These are phyloP conservation scores for Neofusicoccum sp. DNA, from an alignment of 2,329 filamentous ascomycete genomes.

Conservation along the genomic window DNA sequence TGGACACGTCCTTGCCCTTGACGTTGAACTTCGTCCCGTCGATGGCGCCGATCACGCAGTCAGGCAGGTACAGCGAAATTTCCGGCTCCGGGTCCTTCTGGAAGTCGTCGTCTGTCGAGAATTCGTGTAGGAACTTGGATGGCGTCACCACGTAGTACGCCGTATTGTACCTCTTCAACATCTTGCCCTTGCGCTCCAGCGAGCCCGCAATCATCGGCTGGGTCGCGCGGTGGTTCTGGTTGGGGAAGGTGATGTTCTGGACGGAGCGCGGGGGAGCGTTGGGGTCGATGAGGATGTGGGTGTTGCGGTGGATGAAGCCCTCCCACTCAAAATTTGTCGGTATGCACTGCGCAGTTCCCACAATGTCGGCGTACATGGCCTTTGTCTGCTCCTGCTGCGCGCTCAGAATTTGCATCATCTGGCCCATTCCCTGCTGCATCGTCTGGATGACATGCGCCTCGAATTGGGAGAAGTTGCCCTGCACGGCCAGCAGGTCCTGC, in stretches of 20 bases:
- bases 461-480: slow-evolving; percentile 83
- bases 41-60: slow-evolving; percentile 72
- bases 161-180: slow-evolving; percentile 76
- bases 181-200: slow-evolving; percentile 85
- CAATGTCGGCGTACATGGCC: slow-evolving; percentile 79
- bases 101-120: slow-evolving; percentile 83
- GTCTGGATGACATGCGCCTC: slow-evolving; percentile 82
- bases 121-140: slow-evolving; percentile 88
- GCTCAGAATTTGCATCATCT: slow-evolving; percentile 77
- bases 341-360: slow-evolving; percentile 71
- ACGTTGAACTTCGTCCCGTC: slow-evolving; percentile 85
- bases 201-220: slow-evolving; percentile 82
- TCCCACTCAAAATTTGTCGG: slow-evolving; percentile 89
- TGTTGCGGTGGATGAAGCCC: slow-evolving; percentile 71
- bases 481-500: slow-evolving; percentile 87
- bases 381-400: slow-evolving; percentile 80
- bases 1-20: slow-evolving; percentile 89
- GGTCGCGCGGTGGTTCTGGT: slow-evolving; percentile 79
- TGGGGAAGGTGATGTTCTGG: slow-evolving; percentile 76
- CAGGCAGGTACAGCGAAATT: slow-evolving; percentile 85
- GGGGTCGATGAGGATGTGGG: slow-evolving; percentile 73
- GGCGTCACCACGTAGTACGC: slow-evolving; percentile 90
- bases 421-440: slow-evolving; percentile 76
- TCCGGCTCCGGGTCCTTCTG: slow-evolving; percentile 76
- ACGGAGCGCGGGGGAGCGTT: slow-evolving; percentile 71